Base-by-base conservation (phyloP, 225 moss, liverwort and hornwort genomes). In the Straminergon stramineum region DNA sequence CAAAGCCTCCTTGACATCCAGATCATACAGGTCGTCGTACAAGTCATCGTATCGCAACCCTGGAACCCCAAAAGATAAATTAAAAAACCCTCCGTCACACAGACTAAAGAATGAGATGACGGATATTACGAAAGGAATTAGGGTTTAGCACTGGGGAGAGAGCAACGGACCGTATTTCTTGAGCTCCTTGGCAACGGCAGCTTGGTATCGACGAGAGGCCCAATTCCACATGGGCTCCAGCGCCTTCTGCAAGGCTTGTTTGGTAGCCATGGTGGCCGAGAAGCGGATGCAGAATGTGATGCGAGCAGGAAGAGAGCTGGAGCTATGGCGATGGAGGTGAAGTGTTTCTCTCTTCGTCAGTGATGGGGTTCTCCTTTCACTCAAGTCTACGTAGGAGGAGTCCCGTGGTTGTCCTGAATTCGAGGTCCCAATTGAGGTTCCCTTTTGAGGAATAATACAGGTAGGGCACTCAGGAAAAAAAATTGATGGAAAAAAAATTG, bases 121-220 rank as follows among this genome's bases (percentile, higher is more conserved):
- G 30, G 64, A n/a, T 1, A 7, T 20, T 43, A 34, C 20, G 45
- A 71, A 52, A 82, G 27, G n/a, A 75, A 88, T 87, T 88, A 93
- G 92, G 92, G 91, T 81, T 91, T 65, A 43, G 30, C 24, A 61
- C 26, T n/a, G 43, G 57, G 24, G 39, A 23, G 39, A 23, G 7
- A 21, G 37, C 10, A 37, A 89, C 89, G 2, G 77, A 97, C 99
- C 99, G 62, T 99, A 99, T 87, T 99, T 99, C 95, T 96, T 99
- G 86, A 96, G 93, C 96, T 97, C 96, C 89, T 69, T 99, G 63
- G 93, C 97, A 3, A 99, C 98, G 13, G 96, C 97, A 69, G 97
- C 98, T 87, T 96, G 96, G 89, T 99, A 99, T 24, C 95, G 97
- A 48, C 96, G 95, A 78, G 95, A 95, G 11, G 97, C 98, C 98